Percentiles rank a stretch among this genome's conserved stretches.
Conservation (phyloP, 371 early-diverging fungal genomes). For the Apophysomyces sp. region DNA sequence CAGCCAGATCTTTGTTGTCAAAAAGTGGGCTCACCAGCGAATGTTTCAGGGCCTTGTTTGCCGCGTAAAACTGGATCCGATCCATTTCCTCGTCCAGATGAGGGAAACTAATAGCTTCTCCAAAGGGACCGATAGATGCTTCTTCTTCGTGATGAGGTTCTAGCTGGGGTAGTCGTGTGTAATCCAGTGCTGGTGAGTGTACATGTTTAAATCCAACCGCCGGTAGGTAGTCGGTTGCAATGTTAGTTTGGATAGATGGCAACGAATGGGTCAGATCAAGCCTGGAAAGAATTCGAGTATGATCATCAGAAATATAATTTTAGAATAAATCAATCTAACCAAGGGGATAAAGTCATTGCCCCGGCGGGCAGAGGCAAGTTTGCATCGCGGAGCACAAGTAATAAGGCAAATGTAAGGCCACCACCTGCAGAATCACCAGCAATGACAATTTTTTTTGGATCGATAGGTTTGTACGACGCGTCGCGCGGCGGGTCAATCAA, state of each 20-base stretch:
- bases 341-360: conserved; percentile 41
- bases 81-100: conserved; percentile 24
- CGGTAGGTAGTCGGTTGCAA: conserved; percentile 61
- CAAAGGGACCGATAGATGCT: conserved; percentile 34
- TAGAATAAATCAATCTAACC: conserved; percentile 31
- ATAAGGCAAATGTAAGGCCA: conserved; percentile 48
- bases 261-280: conserved; percentile 62
- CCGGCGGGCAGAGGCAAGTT: conserved; percentile 52
- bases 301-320: conserved; percentile 14
- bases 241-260: conserved; percentile 63
- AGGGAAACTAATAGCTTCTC: conserved; percentile 16
- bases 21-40: conserved; percentile 54
- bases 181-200: conserved; percentile 38
- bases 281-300: conserved; percentile 20
- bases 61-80: conserved; percentile 58
- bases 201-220: conserved; percentile 50
- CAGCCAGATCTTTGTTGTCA: conserved; percentile 34
- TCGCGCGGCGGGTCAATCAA: conserved; percentile 59
- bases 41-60: conserved; percentile 42
- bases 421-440: conserved; percentile 87
- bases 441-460: conserved; percentile 68
- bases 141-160: conserved; percentile 16
- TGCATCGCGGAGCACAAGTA: conserved; percentile 53
- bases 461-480: conserved; percentile 33
- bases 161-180: conserved; percentile 25